Base-by-base conservation (phyloP, 2,329 filamentous ascomycete genomes). In the Arthrobotrys megalospora region DNA sequence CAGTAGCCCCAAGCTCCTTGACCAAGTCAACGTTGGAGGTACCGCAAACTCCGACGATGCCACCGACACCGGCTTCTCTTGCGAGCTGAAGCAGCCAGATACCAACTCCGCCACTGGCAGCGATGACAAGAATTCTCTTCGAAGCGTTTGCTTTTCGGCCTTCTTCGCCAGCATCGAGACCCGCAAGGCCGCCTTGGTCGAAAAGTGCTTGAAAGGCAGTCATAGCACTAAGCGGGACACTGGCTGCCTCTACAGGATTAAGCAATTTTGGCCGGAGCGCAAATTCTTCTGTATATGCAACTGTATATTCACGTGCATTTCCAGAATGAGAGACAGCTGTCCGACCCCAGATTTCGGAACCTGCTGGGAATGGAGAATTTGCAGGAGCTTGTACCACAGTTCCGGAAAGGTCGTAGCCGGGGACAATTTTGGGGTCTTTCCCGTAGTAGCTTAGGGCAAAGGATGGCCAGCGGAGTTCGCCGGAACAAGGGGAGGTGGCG, bases 161-260 rank as follows among this genome's bases (percentile, higher is more conserved):
- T 0, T 66, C 80, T 4, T 67, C 55, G 2, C 52, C 65, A 5
- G 62, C 52, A n/a, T 67, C 70, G 34, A 75, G 12, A 3, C 62
- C 53, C 1, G 63, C 62, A 10, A 75, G 58, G 6, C 70, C 70
- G 11, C 70, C 70, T 19, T 45, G 50, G 7, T 75, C 70, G 72
- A 86, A 87, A 19, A 86, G 72, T 6, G 81, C 83, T 81, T 86
- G 85, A 71, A 82, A 85, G 3, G 85, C 85, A 0, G 85, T 86
- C 28, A 86, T 79, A 12, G 85, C 84, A 69, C 83, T 85, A 19
- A 86, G 81, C 1, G 85, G 85, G 32, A 83, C 82, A 2, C 84
- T 83, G 0, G 85, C 84, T 0, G 85, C 83, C 21, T 85, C 82
- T 1, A 81, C 81, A 82, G 84, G 85, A 36, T 65, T 76, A n/a